phyloP scores from a whole-genome alignment of 768 basidiomycete species.

The Pleurotus cornucopiae region DNA sequence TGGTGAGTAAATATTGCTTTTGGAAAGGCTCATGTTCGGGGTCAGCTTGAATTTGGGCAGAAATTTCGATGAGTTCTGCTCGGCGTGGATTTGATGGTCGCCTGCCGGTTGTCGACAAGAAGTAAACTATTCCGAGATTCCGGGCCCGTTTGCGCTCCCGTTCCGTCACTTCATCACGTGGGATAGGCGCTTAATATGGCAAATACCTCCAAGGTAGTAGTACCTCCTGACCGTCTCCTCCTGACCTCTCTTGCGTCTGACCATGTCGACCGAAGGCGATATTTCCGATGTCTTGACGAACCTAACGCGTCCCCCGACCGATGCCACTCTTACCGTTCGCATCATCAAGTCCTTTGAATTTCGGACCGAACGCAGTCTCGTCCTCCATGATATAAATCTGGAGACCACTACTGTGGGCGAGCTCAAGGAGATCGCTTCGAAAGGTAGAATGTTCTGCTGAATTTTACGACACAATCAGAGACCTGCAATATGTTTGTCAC shows the following conservation, averaged over 20 bases:
- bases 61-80: no score
- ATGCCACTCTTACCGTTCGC: conserved; percentile 85
- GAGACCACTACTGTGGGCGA: conserved; percentile 71
- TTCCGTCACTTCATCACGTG: no score
- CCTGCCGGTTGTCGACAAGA: no score
- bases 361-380: conserved; percentile 83
- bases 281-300: conserved; percentile 54
- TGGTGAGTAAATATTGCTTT: conserved; percentile 3
- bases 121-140: no score
- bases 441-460: conserved; percentile 42
- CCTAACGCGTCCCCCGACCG: conserved; percentile 58
- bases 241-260: not conserved
- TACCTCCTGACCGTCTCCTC: no score
- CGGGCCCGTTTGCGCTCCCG: no score
- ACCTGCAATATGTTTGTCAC: conserved; percentile 8
- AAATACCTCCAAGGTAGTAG: no score
- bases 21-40: conserved; percentile 4
- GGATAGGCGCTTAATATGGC: not conserved
- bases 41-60: not conserved
- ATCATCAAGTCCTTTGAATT: conserved; percentile 95
- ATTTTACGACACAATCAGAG: conserved; percentile 7
- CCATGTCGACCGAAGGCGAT: conserved; percentile 26
- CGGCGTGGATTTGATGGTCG: no score
- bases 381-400: conserved; percentile 80
- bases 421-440: conserved; percentile 67